Evolutionary conservation across 106 monocot genomes (phyloP).

Genomic region (Xerophyta viscosa): DNA sequence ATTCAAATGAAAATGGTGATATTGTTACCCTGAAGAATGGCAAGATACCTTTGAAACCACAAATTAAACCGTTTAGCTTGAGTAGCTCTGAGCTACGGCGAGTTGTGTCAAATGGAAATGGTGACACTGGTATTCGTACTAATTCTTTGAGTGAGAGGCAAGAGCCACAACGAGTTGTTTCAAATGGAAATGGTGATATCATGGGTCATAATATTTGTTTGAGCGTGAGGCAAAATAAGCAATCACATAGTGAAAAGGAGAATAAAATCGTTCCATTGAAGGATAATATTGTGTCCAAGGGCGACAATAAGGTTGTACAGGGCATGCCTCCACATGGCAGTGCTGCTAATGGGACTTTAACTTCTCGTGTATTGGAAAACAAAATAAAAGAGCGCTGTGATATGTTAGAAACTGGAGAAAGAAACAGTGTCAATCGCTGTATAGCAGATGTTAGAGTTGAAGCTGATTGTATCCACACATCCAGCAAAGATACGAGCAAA

Average conservation of each 20-base stretch:
- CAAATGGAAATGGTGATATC: conserved; percentile 47
- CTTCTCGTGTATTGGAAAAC: conserved; percentile 14
- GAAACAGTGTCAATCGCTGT: conserved; percentile 3
- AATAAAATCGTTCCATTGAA: conserved; percentile 6
- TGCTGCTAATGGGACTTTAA: conserved; percentile 1
- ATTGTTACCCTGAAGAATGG: conserved; percentile 30
- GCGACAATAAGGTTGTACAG: conserved; percentile 9
- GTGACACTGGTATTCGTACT: too few relatives aligned
- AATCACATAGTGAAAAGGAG: conserved; percentile 15
- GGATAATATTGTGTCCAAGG: conserved; percentile 5
- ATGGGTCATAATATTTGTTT: conserved; percentile 16
- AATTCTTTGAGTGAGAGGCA: too few relatives aligned
- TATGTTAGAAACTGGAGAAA: not conserved
- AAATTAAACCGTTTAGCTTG: conserved; percentile 25
- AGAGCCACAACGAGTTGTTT: conserved; percentile 18
- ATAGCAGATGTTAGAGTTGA: conserved; percentile 4
- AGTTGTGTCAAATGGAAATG: too few relatives aligned
- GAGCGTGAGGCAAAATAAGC: conserved; percentile 8
- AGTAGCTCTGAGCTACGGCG: conserved; percentile 33
- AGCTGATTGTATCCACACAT: conserved; percentile 16
- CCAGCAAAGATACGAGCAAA: not conserved
- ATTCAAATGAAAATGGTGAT: conserved; percentile 17
- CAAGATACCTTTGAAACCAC: conserved; percentile 22
- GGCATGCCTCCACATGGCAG: conserved; percentile 6
- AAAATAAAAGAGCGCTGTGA: not conserved